Conservation (phyloP, 495 filamentous ascomycete species). For the Penicillium crystallinum region DNA sequence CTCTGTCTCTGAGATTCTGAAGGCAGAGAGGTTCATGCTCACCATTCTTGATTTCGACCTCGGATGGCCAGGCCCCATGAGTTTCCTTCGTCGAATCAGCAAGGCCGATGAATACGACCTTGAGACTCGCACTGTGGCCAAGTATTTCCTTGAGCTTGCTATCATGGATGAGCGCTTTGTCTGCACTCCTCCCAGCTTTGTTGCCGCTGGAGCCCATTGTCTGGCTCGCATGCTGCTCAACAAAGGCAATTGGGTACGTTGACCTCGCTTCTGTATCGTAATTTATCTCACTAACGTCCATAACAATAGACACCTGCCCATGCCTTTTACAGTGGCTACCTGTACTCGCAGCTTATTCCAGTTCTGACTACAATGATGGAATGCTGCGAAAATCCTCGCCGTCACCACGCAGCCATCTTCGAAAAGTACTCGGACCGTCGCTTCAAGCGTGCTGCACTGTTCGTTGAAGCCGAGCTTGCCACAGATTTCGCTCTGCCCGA, state of each 20-base stretch:
- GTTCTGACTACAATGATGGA: constrained; percentile 73
- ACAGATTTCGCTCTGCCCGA: constrained; percentile 46
- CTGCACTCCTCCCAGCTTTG: constrained; percentile 79
- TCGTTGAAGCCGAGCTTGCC: constrained; percentile 66
- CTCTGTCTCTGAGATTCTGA: constrained; percentile 83
- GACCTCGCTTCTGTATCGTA: background rate
- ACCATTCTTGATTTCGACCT: constrained; percentile 92
- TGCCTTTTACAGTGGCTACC: constrained; percentile 89
- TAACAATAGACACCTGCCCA: constrained; percentile 64
- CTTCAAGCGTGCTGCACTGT: constrained; percentile 76
- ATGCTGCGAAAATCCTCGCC: constrained; percentile 74
- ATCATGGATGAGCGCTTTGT: constrained; percentile 99
- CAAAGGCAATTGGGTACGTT: constrained; percentile 88
- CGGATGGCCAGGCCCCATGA: constrained; percentile 97
- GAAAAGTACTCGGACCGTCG: constrained; percentile 85
- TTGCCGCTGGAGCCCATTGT: constrained; percentile 89
- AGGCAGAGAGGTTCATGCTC: constrained; percentile 97
- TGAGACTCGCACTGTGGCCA: constrained; percentile 91
- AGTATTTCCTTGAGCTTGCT: constrained; percentile 95
- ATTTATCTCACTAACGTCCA: constrained; percentile 25
- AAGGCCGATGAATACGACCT: constrained; percentile 98
- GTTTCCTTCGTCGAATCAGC: constrained; percentile 92
- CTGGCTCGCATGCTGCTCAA: constrained; percentile 81
- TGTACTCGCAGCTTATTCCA: constrained; percentile 72
- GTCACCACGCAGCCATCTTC: constrained; percentile 80